Conservation (phyloP, 305 asterid species). For the Nicotiana rustica region DNA sequence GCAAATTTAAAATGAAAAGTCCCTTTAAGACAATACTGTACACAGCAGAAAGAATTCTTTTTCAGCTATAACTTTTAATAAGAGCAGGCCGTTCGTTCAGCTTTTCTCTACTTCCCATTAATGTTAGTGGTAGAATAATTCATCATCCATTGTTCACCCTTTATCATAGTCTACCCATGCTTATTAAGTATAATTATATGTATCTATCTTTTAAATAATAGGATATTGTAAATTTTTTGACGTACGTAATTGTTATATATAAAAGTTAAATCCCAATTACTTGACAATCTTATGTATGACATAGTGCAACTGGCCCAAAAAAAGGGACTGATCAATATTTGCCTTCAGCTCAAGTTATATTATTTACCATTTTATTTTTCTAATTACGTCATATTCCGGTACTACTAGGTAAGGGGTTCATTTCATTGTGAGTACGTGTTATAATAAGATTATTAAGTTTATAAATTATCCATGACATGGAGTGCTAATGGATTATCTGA, state of each 20-base stretch:
- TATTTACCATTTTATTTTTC: neutral
- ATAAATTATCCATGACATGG: neutral
- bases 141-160: too few relatives aligned
- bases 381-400: neutral
- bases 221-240: too few relatives aligned
- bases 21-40: neutral
- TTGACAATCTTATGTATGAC: too few relatives aligned
- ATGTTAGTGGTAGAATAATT: too few relatives aligned
- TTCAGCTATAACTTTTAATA: conserved; percentile 3
- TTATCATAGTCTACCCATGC: too few relatives aligned
- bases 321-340: too few relatives aligned
- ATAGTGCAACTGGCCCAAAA: too few relatives aligned
- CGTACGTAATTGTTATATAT: too few relatives aligned
- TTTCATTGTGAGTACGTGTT: neutral
- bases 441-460: neutral
- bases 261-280: too few relatives aligned
- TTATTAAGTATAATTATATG: too few relatives aligned
- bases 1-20: conserved; percentile 24
- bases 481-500: neutral
- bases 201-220: too few relatives aligned
- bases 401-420: neutral
- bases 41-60: neutral
- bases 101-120: neutral
- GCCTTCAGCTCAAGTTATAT: too few relatives aligned
- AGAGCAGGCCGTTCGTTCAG: neutral